Evolutionary conservation across 2,329 filamentous ascomycete species (phyloP).

Genomic region (Lachnellula arida): DNA sequence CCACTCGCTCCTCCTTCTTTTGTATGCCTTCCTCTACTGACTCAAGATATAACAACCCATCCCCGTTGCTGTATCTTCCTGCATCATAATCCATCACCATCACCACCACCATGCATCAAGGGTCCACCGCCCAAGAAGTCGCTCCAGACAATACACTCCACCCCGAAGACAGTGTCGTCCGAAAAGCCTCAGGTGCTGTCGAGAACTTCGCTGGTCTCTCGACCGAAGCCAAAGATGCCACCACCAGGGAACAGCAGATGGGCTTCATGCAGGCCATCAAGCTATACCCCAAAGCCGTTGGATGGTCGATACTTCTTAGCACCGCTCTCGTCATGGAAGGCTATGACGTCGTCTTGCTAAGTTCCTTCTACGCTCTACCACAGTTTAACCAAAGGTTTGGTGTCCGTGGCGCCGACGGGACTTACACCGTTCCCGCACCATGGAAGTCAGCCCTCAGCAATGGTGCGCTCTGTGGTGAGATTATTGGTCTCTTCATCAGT

Average conservation of each 20-base stretch:
- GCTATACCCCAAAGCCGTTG: slow-evolving; percentile 20
- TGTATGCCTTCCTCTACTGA: too few relatives aligned
- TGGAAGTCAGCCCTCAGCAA: slow-evolving; percentile 32
- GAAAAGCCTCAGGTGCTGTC: slow-evolving; percentile 1
- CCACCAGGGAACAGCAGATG: slow-evolving; percentile 18
- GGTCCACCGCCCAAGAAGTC: neutral
- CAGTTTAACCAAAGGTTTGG: slow-evolving; percentile 33
- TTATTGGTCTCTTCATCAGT: slow-evolving; percentile 43
- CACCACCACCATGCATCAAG: neutral
- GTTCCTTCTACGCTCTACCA: slow-evolving; percentile 35
- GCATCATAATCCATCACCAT: neutral
- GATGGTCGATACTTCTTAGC: slow-evolving; percentile 34
- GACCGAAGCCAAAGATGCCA: slow-evolving; percentile 15
- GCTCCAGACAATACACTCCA: neutral
- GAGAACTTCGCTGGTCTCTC: slow-evolving; percentile 1
- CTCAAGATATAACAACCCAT: neutral
- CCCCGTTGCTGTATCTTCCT: neutral
- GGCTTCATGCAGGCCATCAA: slow-evolving; percentile 13
- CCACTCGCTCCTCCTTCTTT: too few relatives aligned
- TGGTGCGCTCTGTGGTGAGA: slow-evolving; percentile 31
- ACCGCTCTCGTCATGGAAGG: slow-evolving; percentile 38
- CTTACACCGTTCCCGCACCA: slow-evolving; percentile 25
- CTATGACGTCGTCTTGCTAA: slow-evolving; percentile 35
- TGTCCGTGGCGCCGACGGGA: slow-evolving; percentile 25
- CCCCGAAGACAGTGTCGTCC: slow-evolving; percentile 1